Evolutionary conservation across 1,284 basidiomycete species (phyloP).

Genomic region (Ganoderma meredithae): DNA sequence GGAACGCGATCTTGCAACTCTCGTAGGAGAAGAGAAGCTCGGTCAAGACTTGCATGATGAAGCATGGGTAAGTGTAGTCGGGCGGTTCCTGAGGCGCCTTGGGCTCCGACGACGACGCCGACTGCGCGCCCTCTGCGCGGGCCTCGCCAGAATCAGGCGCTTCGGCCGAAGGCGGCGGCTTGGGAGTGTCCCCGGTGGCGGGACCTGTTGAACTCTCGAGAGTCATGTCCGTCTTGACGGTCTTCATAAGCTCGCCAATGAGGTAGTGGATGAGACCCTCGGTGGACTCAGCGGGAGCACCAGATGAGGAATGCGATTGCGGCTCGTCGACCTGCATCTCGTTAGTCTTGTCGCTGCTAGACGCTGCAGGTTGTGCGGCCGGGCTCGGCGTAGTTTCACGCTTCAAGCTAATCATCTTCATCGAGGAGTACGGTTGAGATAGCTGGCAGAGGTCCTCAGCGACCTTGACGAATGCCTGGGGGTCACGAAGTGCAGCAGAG

Average conservation of each 20-base stretch:
- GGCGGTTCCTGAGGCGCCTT: constrained; percentile 32
- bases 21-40: constrained; percentile 96
- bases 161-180: constrained; percentile 11
- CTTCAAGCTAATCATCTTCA: constrained; percentile 74
- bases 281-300: constrained; percentile 51
- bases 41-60: constrained; percentile 92
- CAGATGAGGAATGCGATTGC: constrained; percentile 33
- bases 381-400: constrained; percentile 35
- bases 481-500: constrained; percentile 85
- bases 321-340: constrained; percentile 77
- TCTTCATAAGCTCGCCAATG: constrained; percentile 73
- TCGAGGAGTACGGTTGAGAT: constrained; percentile 65
- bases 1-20: constrained; percentile 87
- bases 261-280: constrained; percentile 80
- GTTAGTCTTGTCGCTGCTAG: constrained; percentile 38
- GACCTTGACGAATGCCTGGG: constrained; percentile 79
- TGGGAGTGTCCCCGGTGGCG: constrained; percentile 7
- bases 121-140: constrained; percentile 11
- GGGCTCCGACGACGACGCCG: constrained; percentile 1
- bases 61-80: constrained; percentile 77
- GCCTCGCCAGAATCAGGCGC: constrained; percentile 15
- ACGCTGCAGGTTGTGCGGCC: constrained; percentile 33
- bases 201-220: constrained; percentile 17
- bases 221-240: constrained; percentile 52
- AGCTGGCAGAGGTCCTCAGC: constrained; percentile 79